These are phyloP conservation scores for Aspergillus campestris DNA, from an alignment of 495 filamentous ascomycete genomes.

Conservation along the genomic window DNA sequence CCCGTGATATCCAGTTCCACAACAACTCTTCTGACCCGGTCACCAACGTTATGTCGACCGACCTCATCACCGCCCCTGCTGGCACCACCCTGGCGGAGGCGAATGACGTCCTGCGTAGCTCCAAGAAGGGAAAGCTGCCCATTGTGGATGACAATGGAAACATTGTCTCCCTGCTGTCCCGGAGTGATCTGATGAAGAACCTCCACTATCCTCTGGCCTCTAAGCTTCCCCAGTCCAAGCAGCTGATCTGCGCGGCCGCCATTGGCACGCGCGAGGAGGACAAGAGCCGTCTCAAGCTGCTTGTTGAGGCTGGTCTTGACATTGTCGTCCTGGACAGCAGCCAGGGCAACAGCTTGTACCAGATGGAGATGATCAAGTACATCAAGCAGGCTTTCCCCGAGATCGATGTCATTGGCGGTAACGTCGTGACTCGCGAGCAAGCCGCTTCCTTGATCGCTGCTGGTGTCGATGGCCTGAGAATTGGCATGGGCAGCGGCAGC, in stretches of 20 bases:
- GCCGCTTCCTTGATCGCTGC: constrained; percentile 87
- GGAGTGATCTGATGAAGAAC: constrained; percentile 98
- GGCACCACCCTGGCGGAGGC: constrained; percentile 83
- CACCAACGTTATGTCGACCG: constrained; percentile 87
- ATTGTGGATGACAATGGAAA: constrained; percentile 84
- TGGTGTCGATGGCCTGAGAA: constrained; percentile 91
- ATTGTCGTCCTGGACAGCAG: constrained; percentile 92
- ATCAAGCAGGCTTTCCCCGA: constrained; percentile 78
- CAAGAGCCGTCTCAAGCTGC: constrained; percentile 72
- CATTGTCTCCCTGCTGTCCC: constrained; percentile 88
- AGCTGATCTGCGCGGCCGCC: constrained; percentile 89
- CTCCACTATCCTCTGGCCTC: constrained; percentile 93
- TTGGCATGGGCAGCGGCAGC: constrained; percentile 97
- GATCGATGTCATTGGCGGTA: constrained; percentile 93
- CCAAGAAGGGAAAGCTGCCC: constrained; percentile 98
- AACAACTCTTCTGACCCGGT: constrained; percentile 59
- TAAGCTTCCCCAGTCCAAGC: constrained; percentile 94
- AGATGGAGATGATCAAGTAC: constrained; percentile 94
- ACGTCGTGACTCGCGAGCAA: constrained; percentile 95
- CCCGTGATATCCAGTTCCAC: constrained; percentile 96
- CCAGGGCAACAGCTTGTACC: constrained; percentile 95
- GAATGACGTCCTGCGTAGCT: constrained; percentile 85
- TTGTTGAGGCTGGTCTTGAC: constrained; percentile 92
- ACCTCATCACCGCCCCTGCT: constrained; percentile 81
- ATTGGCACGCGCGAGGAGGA: constrained; percentile 93